phyloP scores from a whole-genome alignment of 1,284 basidiomycete species.

The Leccinum fallax region DNA sequence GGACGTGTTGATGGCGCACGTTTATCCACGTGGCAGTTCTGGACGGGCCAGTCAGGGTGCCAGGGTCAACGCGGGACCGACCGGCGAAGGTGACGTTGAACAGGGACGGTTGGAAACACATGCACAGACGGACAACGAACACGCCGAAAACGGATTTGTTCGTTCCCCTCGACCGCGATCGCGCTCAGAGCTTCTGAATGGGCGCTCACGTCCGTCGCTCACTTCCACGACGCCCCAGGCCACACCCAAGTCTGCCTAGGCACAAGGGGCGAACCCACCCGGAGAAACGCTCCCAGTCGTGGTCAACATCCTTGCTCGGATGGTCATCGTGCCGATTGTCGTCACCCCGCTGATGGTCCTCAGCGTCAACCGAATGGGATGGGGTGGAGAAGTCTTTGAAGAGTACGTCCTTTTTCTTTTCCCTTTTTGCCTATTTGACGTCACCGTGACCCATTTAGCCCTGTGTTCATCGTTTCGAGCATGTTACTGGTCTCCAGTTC shows the following conservation, averaged over 20 bases:
- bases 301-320: constrained; percentile 77
- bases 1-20: constrained; percentile 41
- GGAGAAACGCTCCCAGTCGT: constrained; percentile 84
- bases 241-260: not conserved
- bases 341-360: constrained; percentile 74
- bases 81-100: constrained; percentile 14
- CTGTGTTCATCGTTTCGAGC: constrained; percentile 81
- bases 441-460: constrained; percentile 48
- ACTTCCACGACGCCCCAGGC: not conserved
- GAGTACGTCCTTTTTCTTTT: constrained; percentile 56
- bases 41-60: not conserved
- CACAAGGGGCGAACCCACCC: constrained; percentile 26
- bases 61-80: not conserved
- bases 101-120: constrained; percentile 6
- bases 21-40: constrained; percentile 5
- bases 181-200: not conserved
- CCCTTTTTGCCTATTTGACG: not conserved
- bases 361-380: constrained; percentile 51
- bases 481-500: constrained; percentile 78
- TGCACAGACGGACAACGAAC: constrained; percentile 9
- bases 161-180: constrained; percentile 3
- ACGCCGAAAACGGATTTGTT: not conserved
- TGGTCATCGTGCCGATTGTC: constrained; percentile 84
- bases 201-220: not conserved
- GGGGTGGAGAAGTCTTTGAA: constrained; percentile 52